Conservation (phyloP, 2,329 filamentous ascomycete genomes). For the Ophiostoma himal-ulmi region DNA sequence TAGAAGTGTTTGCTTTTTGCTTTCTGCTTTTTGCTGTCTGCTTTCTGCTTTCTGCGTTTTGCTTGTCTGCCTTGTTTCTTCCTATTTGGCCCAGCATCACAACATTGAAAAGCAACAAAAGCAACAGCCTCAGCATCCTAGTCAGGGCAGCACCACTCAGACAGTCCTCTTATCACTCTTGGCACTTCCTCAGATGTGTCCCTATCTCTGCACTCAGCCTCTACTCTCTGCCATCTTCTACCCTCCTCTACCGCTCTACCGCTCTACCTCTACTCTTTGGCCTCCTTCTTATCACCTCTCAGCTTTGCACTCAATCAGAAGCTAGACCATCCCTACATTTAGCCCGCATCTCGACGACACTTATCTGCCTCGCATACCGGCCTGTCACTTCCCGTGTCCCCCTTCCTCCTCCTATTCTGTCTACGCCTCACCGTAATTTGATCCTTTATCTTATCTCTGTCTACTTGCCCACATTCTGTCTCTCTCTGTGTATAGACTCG, state of each 20-base stretch:
- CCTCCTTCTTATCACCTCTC: constrained; percentile 1
- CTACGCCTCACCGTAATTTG: neutral
- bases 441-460: constrained; percentile 9
- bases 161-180: constrained; percentile 2
- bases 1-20: neutral
- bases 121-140: neutral
- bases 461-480: neutral
- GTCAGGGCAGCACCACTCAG: neutral
- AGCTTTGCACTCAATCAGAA: neutral
- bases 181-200: neutral
- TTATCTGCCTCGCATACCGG: neutral
- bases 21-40: neutral
- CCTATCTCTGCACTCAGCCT: neutral
- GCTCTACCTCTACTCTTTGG: neutral
- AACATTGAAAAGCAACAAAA: neutral
- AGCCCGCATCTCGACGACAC: neutral
- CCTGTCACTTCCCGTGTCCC: constrained; percentile 7
- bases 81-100: neutral
- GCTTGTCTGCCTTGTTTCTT: neutral
- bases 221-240: no score
- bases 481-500: neutral
- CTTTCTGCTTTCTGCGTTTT: neutral
- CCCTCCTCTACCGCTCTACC: neutral
- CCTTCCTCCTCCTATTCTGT: neutral
- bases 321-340: constrained; percentile 7